Evolutionary conservation across 2,329 filamentous ascomycete species (phyloP).

Genomic region (Herpotrichia juniperi): DNA sequence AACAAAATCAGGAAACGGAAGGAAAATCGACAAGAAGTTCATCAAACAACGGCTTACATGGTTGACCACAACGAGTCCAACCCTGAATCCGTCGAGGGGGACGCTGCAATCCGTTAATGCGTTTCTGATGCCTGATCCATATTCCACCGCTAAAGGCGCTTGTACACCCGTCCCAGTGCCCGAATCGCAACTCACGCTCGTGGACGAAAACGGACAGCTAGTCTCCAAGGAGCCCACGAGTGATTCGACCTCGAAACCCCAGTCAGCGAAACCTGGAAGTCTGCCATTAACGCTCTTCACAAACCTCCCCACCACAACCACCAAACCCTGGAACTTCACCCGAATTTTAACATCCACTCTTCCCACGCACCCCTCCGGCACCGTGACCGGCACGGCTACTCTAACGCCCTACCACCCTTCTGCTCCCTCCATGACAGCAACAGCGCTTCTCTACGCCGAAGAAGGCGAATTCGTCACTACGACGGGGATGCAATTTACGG

Average conservation of each 20-base stretch:
- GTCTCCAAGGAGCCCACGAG: neutral
- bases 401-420: conserved; percentile 66
- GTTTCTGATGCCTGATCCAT: conserved; percentile 69
- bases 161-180: neutral
- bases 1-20: conserved; percentile 3
- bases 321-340: conserved; percentile 69
- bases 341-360: conserved; percentile 62
- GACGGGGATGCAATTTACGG: conserved; percentile 61
- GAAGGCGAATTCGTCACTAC: conserved; percentile 68
- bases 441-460: conserved; percentile 71
- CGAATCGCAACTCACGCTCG: neutral
- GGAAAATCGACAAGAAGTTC: conserved; percentile 70
- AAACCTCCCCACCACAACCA: conserved; percentile 10
- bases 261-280: neutral
- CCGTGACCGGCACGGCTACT: conserved; percentile 67
- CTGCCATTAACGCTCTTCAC: conserved; percentile 18
- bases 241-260: neutral
- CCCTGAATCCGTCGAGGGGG: conserved; percentile 81
- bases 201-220: neutral
- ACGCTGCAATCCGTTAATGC: conserved; percentile 93
- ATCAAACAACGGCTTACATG: conserved; percentile 81
- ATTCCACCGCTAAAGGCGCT: neutral
- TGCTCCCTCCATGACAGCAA: conserved; percentile 47
- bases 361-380: conserved; percentile 68
- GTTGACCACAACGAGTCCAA: conserved; percentile 79